Base-by-base conservation (phyloP, 495 filamentous ascomycete genomes). In the Penicillium robsamsonii region DNA sequence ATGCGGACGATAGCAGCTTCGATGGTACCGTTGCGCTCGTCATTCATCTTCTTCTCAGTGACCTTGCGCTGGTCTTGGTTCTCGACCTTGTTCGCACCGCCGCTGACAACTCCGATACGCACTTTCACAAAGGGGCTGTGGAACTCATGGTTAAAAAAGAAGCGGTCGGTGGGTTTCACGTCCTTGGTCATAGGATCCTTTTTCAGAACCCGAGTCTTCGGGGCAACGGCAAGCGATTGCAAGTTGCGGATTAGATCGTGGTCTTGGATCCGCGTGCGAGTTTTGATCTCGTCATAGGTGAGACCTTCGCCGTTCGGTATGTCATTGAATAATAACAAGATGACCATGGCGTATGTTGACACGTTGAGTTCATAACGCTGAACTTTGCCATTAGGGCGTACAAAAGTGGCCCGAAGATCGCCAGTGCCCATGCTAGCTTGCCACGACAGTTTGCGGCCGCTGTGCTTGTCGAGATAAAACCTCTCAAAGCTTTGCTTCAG, bases 1-100 rank as follows among this genome's bases (percentile, higher is more conserved):
- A 93, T 95, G 15, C 92, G 79, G 37, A 99, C 95, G 53, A 99
- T 76, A 5, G 91, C 91, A 38, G 94, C 92, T 65, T 97, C 94
- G 47, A 96, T 88, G 18, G 84, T 81, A 42, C 86, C 85, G 11
- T 79, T 84, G 18, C 94, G 79, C 37, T 87, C 87, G 55, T 93
- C 86, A 51, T 91, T 85, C 63, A 92, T 92, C 67, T 90, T 92
- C 63, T 88, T 85, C 70, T 96, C 90, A 2, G 94, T 97, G 58
- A 92, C 86, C 62, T 86, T 86, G 6, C 92, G 78, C 75, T 97
- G 94, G 12, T 88, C 83, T 25, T 87, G 82, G 48, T 81, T 88
- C 70, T 99, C 94, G 0, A 95, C 91, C 60, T 88, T 93, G 65
- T 90, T 96, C 25, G 80, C 79, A 15, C 78, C 77, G 31, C 76